Conservation (phyloP, 2,329 filamentous ascomycete genomes). For the Drechslerella dactyloides region DNA sequence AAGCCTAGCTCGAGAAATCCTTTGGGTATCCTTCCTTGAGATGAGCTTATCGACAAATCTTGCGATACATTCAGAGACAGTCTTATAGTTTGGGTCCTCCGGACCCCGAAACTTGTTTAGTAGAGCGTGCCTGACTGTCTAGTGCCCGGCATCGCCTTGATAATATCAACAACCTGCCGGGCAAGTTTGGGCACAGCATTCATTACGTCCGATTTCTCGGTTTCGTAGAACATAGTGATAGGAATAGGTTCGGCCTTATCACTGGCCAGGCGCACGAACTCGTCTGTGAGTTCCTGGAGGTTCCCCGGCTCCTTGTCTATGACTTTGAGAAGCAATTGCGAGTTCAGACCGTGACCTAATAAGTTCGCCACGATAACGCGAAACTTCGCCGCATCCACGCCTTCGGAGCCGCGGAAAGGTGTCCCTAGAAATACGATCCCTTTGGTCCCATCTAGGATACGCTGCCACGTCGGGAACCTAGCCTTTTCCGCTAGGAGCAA, state of each 20-base stretch:
- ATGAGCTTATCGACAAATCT: neutral
- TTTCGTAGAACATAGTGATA: constrained; percentile 1
- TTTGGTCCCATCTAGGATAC: neutral
- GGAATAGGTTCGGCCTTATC: neutral
- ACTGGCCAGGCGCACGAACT: neutral
- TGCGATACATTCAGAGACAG: neutral
- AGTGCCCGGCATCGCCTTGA: neutral
- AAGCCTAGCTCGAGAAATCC: neutral
- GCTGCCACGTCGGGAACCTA: neutral
- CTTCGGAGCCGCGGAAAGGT: neutral
- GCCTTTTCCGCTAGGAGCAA: neutral
- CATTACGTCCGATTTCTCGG: neutral
- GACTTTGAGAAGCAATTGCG: neutral
- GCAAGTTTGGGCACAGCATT: neutral
- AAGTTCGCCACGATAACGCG: constrained; percentile 2
- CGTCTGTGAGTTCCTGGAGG: constrained; percentile 1
- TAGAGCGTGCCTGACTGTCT: neutral
- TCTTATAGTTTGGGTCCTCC: neutral
- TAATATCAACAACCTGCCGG: neutral
- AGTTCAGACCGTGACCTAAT: neutral
- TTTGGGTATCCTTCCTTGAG: neutral
- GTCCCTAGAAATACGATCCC: constrained; percentile 5
- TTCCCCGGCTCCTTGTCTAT: neutral
- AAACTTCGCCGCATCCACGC: neutral
- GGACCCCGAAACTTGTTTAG: constrained; percentile 1